A percentile compares a stretch with the other conserved stretches of the same genome.
Conservation (phyloP, 306 rosid species). For the Lathyrus tuberosus region DNA sequence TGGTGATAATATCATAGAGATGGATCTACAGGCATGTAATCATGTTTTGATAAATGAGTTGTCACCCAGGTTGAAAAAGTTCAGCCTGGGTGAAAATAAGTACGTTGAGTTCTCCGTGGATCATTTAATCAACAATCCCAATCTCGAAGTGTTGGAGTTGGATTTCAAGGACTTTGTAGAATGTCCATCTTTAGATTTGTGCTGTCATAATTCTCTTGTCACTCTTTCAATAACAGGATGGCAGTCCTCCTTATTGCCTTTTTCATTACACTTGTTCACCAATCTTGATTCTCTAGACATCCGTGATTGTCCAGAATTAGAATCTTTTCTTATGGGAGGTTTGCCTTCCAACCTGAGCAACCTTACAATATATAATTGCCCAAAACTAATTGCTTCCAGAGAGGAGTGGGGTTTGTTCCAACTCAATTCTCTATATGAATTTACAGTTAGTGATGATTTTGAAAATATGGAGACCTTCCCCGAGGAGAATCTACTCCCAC, state of each 20-base stretch:
- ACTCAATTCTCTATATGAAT: not conserved
- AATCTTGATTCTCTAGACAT: not conserved
- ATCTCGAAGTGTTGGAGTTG: not conserved
- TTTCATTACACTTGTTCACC: not conserved
- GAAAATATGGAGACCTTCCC: conserved; percentile 14
- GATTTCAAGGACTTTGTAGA: not conserved
- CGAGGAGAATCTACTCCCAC: not conserved
- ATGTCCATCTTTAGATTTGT: not conserved
- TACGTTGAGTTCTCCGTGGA: not conserved
- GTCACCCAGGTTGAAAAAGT: not conserved
- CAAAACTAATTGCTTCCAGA: conserved; percentile 1
- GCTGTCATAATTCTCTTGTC: not conserved
- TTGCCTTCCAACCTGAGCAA: not conserved
- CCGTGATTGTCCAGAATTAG: not conserved
- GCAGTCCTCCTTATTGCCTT: not conserved
- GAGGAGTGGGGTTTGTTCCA: not conserved
- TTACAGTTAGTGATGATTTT: not conserved
- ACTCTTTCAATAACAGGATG: not conserved
- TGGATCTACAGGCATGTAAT: not conserved
- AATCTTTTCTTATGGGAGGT: not conserved
- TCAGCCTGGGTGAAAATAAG: no score
- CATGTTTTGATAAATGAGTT: not conserved
- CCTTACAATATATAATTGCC: not conserved
- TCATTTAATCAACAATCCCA: not conserved
- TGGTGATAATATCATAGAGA: not conserved